Base-by-base conservation (phyloP, 78 protist genomes). In the Dictyostelium purpureum region DNA sequence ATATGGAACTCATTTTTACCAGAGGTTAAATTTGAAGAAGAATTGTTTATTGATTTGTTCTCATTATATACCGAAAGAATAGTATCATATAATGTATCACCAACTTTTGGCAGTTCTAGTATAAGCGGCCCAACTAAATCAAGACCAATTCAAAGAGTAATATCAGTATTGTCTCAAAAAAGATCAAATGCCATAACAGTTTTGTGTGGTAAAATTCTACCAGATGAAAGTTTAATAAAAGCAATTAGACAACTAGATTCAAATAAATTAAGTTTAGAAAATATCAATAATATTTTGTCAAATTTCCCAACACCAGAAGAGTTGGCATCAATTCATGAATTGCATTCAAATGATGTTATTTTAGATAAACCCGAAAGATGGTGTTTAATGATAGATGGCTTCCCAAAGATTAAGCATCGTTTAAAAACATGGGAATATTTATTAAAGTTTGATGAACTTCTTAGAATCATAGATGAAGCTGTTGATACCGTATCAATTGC, bases 321-420 rank as follows among this genome's bases (percentile, higher is more conserved):
- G 33, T 59, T 75, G 69, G 66, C 74, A 3, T 45, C 89, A 4
- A 77, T 90, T 31, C 89, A 78, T 16, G 95, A 90, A 19, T 70
- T 90, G 21, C 70, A 67, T 33, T 54, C 80, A 3, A 63, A 57
- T 26, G 77, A 76, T 0, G 57, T 90, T 2, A 67, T 61, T 9
- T 18, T 90, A 5, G 95, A 90, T 31, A 90, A 79, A 31, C 77
- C 95, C 7, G 95, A 90, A 45, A 16, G 94, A 38, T 90, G 88
- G 88, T 74, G 91, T 61, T 35, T 90, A 24, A 79, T 90, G 88
- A 67, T 90, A 0, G 87, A 81, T 66, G 95, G 87, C 0, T 81
- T 90, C 56, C 95, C 95, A 52, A 74, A 70, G 54, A 54, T 90
- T 12, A 80, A 82, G 42, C 91, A 47, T 16, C 47, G 95, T 21